Evolutionary conservation across 2,329 filamentous ascomycete species (phyloP).

Genomic region (Gyromitra esculenta): DNA sequence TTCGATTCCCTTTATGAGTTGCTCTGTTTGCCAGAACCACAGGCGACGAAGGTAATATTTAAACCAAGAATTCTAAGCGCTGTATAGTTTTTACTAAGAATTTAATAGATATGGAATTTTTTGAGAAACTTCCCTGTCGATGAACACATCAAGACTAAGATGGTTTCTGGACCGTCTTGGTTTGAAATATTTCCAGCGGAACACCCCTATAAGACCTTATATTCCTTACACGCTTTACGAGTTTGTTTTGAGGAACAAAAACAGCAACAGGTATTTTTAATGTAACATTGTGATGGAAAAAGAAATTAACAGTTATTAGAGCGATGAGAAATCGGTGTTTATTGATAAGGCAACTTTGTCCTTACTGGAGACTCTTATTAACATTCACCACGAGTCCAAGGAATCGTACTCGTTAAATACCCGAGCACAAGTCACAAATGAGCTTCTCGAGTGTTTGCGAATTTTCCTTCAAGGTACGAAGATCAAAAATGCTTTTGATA

Average conservation of each 20-base stretch:
- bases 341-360: conserved; percentile 41
- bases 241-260: conserved; percentile 68
- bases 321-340: conserved; percentile 38
- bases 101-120: conserved; percentile 73
- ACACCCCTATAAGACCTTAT: conserved; percentile 77
- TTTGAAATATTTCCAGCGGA: conserved; percentile 73
- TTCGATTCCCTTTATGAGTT: conserved; percentile 86
- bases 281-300: background rate
- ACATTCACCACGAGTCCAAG: conserved; percentile 43
- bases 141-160: conserved; percentile 68
- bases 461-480: conserved; percentile 67
- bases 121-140: conserved; percentile 76
- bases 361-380: conserved; percentile 44
- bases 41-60: conserved; percentile 71
- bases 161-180: conserved; percentile 67
- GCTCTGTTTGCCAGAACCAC: conserved; percentile 75
- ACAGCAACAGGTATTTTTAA: conserved; percentile 59
- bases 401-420: conserved; percentile 54
- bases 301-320: conserved; percentile 33
- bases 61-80: conserved; percentile 50
- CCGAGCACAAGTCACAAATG: conserved; percentile 64
- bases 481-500: conserved; percentile 44
- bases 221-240: conserved; percentile 74
- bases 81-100: conserved; percentile 26
- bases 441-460: conserved; percentile 67